A percentile compares a stretch with the other conserved stretches of the same genome.
These are phyloP conservation scores for Candida tropicalis DNA, from an alignment of 1,139 yeast species.

Conservation along the genomic window DNA sequence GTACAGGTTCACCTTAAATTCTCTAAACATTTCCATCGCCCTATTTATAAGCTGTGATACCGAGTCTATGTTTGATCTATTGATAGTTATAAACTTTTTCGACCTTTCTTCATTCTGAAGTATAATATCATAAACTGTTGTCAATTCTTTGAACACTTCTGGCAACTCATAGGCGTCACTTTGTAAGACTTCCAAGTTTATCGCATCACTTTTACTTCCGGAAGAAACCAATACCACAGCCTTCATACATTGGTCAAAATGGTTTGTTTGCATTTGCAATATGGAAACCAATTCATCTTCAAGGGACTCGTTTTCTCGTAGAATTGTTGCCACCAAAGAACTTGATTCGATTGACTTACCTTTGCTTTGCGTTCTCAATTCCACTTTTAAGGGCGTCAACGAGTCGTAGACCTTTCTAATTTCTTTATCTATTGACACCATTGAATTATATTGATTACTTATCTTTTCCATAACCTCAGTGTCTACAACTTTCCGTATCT, in stretches of 20 bases:
- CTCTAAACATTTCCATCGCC: conserved; percentile 22
- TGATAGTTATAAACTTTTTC: conserved; percentile 23
- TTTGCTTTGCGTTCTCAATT: conserved; percentile 14
- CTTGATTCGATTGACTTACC: conserved; percentile 20
- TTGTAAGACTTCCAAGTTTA: conserved; percentile 34
- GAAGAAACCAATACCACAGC: conserved; percentile 26
- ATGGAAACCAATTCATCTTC: conserved; percentile 74
- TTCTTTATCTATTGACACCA: conserved; percentile 20
- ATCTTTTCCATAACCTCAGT: conserved; percentile 21
- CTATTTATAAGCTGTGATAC: conserved; percentile 18
- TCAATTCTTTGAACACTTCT: conserved; percentile 32
- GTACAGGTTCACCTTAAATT: conserved; percentile 29
- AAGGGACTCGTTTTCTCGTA: conserved; percentile 49
- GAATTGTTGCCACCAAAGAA: conserved; percentile 22
- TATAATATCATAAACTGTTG: conserved; percentile 40
- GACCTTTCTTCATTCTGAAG: conserved; percentile 39
- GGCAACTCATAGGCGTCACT: conserved; percentile 39
- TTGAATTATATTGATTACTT: conserved; percentile 18
- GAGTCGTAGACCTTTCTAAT: conserved; percentile 26
- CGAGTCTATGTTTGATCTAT: conserved; percentile 22
- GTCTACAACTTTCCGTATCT: conserved; percentile 25
- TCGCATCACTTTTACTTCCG: conserved; percentile 8
- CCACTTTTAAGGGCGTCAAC: conserved; percentile 23
- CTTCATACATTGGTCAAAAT: conserved; percentile 74
- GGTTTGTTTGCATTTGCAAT: conserved; percentile 73